Evolutionary conservation across 164 flowering plant genomes (phyloP).

Genomic region (Warburgia ugandensis): DNA sequence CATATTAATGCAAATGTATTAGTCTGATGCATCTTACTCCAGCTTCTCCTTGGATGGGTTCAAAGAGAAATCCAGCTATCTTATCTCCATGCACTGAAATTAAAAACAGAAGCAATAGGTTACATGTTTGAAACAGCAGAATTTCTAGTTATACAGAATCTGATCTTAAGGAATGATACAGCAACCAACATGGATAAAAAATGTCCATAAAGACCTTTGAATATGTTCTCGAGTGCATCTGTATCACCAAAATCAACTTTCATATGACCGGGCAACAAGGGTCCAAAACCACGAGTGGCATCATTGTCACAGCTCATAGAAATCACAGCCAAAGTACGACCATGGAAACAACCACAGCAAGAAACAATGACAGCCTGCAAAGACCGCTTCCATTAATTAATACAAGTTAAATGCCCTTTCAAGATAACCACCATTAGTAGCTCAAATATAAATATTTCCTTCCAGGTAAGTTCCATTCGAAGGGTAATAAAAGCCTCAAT

Average conservation of each 20-base stretch:
- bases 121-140: background rate
- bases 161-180: background rate
- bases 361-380: constrained; percentile 89
- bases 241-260: constrained; percentile 94
- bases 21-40: constrained; percentile 52
- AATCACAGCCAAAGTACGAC: constrained; percentile 85
- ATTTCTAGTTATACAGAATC: background rate
- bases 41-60: constrained; percentile 99
- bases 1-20: too few species aligned
- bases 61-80: constrained; percentile 94
- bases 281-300: constrained; percentile 93
- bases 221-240: constrained; percentile 70
- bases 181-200: background rate
- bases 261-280: constrained; percentile 77
- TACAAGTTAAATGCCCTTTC: background rate
- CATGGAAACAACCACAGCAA: constrained; percentile 98
- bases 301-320: constrained; percentile 99
- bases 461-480: background rate
- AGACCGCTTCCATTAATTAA: background rate
- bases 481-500: too few species aligned
- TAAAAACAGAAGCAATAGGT: constrained; percentile 6
- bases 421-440: background rate
- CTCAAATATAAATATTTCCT: background rate
- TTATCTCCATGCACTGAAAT: constrained; percentile 69
- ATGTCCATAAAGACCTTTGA: constrained; percentile 41